Evolutionary conservation across 202 grass and related monocot genomes (phyloP).

Genomic region (Schoenoplectus triqueter): DNA sequence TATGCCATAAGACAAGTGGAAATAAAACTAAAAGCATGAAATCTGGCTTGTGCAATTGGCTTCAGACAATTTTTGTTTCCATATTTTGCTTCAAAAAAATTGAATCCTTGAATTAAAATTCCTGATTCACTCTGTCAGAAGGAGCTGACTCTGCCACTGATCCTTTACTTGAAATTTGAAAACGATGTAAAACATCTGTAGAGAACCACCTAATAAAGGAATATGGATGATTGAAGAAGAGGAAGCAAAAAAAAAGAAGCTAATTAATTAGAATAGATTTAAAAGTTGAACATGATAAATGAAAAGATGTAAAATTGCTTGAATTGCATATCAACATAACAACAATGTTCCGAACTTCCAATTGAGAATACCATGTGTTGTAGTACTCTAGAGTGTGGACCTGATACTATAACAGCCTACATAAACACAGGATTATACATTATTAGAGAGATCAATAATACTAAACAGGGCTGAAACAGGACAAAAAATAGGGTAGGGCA

Average conservation of each 20-base stretch:
- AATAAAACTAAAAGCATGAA: neutral
- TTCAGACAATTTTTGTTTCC: too few relatives aligned
- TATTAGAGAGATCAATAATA: neutral
- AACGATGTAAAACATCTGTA: neutral
- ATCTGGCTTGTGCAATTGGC: neutral
- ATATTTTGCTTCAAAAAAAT: too few relatives aligned
- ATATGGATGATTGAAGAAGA: too few relatives aligned
- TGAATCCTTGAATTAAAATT: too few relatives aligned
- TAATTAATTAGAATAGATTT: constrained; percentile 3
- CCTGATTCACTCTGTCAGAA: too few relatives aligned
- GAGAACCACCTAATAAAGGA: neutral
- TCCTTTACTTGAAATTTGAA: neutral
- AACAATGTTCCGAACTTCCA: neutral
- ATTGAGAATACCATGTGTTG: neutral
- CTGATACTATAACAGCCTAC: neutral
- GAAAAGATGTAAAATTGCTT: neutral
- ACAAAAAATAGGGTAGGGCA: too few relatives aligned
- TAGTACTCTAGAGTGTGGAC: constrained; percentile 23
- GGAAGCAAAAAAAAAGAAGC: neutral
- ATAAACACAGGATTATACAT: neutral
- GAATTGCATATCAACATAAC: constrained; percentile 24
- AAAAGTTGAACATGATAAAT: neutral
- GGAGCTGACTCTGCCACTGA: neutral
- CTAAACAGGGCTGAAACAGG: too few relatives aligned
- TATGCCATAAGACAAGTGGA: neutral